Percentiles rank a stretch among this genome's conserved stretches.
phyloP scores from a whole-genome alignment of 345 rosid genomes.

The Boechera divaricarpa region DNA sequence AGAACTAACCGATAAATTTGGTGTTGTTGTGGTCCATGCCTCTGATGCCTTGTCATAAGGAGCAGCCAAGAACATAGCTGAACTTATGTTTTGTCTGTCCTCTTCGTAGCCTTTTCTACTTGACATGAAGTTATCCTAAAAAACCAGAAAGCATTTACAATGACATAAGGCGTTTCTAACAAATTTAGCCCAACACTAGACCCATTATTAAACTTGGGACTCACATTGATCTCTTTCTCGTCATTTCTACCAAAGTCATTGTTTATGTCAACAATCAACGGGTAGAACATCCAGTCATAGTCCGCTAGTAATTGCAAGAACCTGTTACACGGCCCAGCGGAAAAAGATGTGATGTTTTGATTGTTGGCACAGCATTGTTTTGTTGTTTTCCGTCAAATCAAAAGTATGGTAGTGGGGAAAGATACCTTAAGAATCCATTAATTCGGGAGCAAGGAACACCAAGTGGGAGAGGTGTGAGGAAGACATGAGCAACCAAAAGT shows the following conservation, averaged over 20 bases:
- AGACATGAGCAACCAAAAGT: conserved; percentile 78
- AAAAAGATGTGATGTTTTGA: not conserved
- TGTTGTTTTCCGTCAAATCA: conserved; percentile 11
- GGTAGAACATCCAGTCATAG: conserved; percentile 81
- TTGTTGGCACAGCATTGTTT: conserved; percentile 11
- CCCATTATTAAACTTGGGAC: conserved; percentile 41
- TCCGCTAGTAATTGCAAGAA: conserved; percentile 81
- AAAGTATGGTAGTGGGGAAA: conserved; percentile 27
- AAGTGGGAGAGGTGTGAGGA: conserved; percentile 84
- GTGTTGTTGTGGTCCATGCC: conserved; percentile 82
- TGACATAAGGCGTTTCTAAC: conserved; percentile 15
- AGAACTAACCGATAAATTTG: conserved; percentile 68
- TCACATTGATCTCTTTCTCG: conserved; percentile 77
- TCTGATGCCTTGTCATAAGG: conserved; percentile 92
- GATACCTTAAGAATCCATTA: conserved; percentile 85
- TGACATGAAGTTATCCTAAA: conserved; percentile 67
- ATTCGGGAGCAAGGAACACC: conserved; percentile 78
- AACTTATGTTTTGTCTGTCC: conserved; percentile 54
- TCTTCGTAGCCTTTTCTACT: conserved; percentile 67
- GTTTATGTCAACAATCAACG: conserved; percentile 83
- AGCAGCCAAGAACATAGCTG: conserved; percentile 87
- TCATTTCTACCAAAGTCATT: conserved; percentile 70
- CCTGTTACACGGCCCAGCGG: conserved; percentile 52
- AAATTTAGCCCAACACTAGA: conserved; percentile 23
- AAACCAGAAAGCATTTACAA: conserved; percentile 8